These are phyloP conservation scores for Trebouxiophyceae sp. DNA, from an alignment of 163 green algal genomes.

Conservation along the genomic window DNA sequence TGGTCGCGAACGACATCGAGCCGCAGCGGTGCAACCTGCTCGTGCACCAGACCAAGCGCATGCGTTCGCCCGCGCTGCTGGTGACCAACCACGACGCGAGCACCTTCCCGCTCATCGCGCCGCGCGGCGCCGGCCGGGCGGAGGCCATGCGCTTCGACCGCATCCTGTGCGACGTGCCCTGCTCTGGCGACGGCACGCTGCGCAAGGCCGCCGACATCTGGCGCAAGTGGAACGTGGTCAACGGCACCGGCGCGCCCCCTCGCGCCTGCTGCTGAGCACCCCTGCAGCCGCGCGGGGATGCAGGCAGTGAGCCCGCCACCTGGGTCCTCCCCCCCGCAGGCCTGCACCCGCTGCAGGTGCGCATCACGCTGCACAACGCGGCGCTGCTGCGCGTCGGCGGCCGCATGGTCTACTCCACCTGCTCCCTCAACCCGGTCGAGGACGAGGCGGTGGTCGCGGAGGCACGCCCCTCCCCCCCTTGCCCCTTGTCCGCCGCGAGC, in stretches of 20 bases:
- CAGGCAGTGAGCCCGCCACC: background rate
- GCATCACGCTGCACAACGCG: slow-evolving; percentile 8
- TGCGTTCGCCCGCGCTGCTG: slow-evolving; percentile 80
- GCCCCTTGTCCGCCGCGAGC: background rate
- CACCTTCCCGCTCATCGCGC: slow-evolving; percentile 52
- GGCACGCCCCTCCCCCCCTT: slow-evolving; percentile 8
- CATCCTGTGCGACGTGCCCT: slow-evolving; percentile 95
- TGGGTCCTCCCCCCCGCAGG: slow-evolving; percentile 18
- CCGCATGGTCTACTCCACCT: slow-evolving; percentile 97
- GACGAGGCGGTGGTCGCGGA: slow-evolving; percentile 97
- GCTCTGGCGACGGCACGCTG: slow-evolving; percentile 92
- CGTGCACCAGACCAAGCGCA: slow-evolving; percentile 91
- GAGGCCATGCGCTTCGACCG: slow-evolving; percentile 67
- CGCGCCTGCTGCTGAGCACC: background rate
- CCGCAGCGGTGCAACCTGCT: slow-evolving; percentile 93
- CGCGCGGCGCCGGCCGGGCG: background rate
- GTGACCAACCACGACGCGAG: slow-evolving; percentile 92
- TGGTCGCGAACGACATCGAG: slow-evolving; percentile 97
- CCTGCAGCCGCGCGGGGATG: background rate
- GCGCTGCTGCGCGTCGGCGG: slow-evolving; percentile 82
- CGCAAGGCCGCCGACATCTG: slow-evolving; percentile 96
- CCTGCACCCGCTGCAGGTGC: slow-evolving; percentile 86
- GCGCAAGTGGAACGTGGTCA: slow-evolving; percentile 67
- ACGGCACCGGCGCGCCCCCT: slow-evolving; percentile 36
- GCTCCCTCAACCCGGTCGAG: slow-evolving; percentile 97